phyloP scores from a whole-genome alignment of 2,329 filamentous ascomycete genomes.

The Microdochium paspali region DNA sequence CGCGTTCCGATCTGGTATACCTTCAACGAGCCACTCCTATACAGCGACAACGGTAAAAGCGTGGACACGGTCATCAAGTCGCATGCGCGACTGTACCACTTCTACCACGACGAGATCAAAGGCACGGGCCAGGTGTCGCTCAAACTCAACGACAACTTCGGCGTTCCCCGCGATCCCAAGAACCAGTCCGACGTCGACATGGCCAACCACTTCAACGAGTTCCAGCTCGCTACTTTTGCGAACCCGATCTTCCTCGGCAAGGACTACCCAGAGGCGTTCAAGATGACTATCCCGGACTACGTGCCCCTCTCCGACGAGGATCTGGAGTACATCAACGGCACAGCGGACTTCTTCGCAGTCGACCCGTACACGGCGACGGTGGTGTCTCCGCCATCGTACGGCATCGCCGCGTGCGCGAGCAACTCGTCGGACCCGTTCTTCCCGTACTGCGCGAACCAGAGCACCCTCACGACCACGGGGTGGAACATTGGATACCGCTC shows the following conservation, averaged over 20 bases:
- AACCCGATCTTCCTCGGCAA: constrained; percentile 41
- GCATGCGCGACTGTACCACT: constrained; percentile 39
- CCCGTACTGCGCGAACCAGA: constrained; percentile 43
- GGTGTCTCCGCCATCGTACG: constrained; percentile 34
- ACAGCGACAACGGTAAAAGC: constrained; percentile 26
- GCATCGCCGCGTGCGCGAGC: constrained; percentile 35
- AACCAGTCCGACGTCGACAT: constrained; percentile 32
- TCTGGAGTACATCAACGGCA: constrained; percentile 37
- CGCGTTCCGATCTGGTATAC: constrained; percentile 42
- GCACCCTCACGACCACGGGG: constrained; percentile 33
- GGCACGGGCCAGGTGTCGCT: constrained; percentile 38
- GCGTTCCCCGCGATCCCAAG: constrained; percentile 30
- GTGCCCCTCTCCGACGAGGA: constrained; percentile 36
- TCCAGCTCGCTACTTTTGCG: constrained; percentile 38
- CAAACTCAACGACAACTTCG: constrained; percentile 42
- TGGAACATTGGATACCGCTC: constrained; percentile 52
- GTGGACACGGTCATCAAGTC: constrained; percentile 33
- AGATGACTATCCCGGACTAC: constrained; percentile 32
- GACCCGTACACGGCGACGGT: constrained; percentile 49
- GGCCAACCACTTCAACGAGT: constrained; percentile 34
- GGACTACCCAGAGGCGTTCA: constrained; percentile 38
- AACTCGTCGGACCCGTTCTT: constrained; percentile 33
- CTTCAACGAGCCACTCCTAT: constrained; percentile 41
- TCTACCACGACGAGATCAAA: constrained; percentile 43
- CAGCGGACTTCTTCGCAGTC: constrained; percentile 45